Evolutionary conservation across 2,329 filamentous ascomycete species (phyloP).

Genomic region (Graphium sp.): DNA sequence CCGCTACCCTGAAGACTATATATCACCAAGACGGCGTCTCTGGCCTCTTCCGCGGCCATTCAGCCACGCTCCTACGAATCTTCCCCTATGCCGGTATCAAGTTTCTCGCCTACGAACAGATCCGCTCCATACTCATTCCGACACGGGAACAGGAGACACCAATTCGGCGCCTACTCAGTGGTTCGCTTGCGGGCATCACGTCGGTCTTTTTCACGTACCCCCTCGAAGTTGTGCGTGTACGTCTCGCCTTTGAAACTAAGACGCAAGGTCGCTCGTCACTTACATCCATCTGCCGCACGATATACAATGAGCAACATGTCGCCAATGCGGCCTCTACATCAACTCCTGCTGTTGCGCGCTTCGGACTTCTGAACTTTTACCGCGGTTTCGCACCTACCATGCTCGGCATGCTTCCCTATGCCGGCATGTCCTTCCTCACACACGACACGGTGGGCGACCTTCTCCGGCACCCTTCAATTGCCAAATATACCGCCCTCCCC

Average conservation of each 20-base stretch:
- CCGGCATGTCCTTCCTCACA: slow-evolving; percentile 85
- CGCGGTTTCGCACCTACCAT: slow-evolving; percentile 82
- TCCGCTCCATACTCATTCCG: slow-evolving; percentile 63
- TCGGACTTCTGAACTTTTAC: slow-evolving; percentile 81
- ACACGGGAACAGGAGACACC: slow-evolving; percentile 61
- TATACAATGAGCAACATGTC: slow-evolving; percentile 60
- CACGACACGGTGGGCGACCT: slow-evolving; percentile 83
- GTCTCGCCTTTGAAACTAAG: slow-evolving; percentile 87
- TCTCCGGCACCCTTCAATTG: slow-evolving; percentile 51
- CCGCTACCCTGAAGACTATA: slow-evolving; percentile 71
- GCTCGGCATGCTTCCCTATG: slow-evolving; percentile 91
- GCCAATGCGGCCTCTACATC: slow-evolving; percentile 15
- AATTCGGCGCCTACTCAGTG: slow-evolving; percentile 55
- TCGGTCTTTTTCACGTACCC: slow-evolving; percentile 96
- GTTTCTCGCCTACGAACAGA: slow-evolving; percentile 94
- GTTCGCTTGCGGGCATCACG: slow-evolving; percentile 65
- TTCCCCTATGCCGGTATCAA: slow-evolving; percentile 98
- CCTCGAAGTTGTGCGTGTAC: slow-evolving; percentile 80
- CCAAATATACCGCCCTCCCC: slow-evolving; percentile 59
- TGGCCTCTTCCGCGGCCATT: slow-evolving; percentile 86
- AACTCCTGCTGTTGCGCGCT: slow-evolving; percentile 33
- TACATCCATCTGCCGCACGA: slow-evolving; percentile 62
- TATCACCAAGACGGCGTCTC: slow-evolving; percentile 53
- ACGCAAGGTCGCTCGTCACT: slow-evolving; percentile 53
- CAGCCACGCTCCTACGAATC: slow-evolving; percentile 80